phyloP scores from a whole-genome alignment of 257 asterid genomes.

The Osmanthus fragrans region DNA sequence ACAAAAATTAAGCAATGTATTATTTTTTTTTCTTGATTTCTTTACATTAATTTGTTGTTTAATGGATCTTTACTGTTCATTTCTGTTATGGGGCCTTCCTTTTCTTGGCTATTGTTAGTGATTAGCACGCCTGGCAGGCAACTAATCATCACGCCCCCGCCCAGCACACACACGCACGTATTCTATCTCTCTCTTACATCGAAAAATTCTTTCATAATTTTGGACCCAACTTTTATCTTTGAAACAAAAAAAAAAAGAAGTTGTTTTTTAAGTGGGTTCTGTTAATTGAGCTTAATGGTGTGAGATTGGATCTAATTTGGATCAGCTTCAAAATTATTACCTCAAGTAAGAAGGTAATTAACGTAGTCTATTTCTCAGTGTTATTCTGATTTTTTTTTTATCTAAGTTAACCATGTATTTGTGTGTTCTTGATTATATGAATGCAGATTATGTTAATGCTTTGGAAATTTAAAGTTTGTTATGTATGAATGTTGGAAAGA shows the following conservation, averaged over 20 bases:
- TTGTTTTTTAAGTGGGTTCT: neutral
- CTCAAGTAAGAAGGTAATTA: constrained; percentile 33
- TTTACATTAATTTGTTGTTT: constrained; percentile 3
- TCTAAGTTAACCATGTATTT: neutral
- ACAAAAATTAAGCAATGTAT: neutral
- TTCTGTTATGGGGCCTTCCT: constrained; percentile 22
- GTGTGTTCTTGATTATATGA: constrained; percentile 11
- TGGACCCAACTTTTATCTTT: constrained; percentile 12
- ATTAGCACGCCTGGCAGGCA: constrained; percentile 46
- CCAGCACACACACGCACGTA: constrained; percentile 21
- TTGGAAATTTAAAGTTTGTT: constrained; percentile 19
- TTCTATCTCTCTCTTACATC: constrained; percentile 11
- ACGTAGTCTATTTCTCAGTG: neutral
- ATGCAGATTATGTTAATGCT: constrained; percentile 23
- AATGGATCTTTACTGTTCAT: constrained; percentile 18
- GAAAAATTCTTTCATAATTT: constrained; percentile 10
- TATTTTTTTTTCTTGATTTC: constrained; percentile 5
- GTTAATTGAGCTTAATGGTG: constrained; percentile 24
- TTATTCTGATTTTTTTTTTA: constrained; percentile 17
- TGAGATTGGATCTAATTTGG: constrained; percentile 34
- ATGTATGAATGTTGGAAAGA: constrained; percentile 21
- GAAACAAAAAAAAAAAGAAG: neutral
- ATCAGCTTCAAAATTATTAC: constrained; percentile 14
- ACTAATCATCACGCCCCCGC: constrained; percentile 34
- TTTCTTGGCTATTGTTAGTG: constrained; percentile 47